Conservation (phyloP, 2,329 filamentous ascomycete genomes). For the Pezicula carpinea region DNA sequence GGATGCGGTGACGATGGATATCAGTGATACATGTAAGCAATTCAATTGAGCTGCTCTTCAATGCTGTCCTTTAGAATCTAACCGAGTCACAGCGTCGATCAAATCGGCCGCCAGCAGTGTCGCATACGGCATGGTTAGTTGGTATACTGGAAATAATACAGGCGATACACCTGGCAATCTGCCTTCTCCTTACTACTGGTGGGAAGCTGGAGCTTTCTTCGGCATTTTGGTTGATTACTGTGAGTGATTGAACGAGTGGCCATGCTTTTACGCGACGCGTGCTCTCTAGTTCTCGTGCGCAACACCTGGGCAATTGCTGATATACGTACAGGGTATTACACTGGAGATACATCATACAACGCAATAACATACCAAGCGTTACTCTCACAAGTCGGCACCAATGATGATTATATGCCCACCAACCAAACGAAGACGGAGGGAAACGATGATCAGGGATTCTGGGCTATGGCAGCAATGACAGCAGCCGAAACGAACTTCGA, state of each 20-base stretch:
- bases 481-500: constrained; percentile 62
- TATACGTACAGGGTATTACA: constrained; percentile 48
- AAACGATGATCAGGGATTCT: constrained; percentile 70
- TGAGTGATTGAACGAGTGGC: constrained; percentile 23
- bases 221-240: constrained; percentile 65
- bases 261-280: too few relatives aligned
- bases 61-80: background rate
- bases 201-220: constrained; percentile 67
- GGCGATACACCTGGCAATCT: constrained; percentile 14
- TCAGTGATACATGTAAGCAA: background rate
- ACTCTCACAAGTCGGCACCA: constrained; percentile 54
- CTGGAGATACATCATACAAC: constrained; percentile 61
- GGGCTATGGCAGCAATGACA: constrained; percentile 63
- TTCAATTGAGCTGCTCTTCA: background rate
- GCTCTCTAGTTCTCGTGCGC: too few relatives aligned
- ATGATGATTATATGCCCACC: constrained; percentile 53
- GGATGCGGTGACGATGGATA: background rate
- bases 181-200: constrained; percentile 44
- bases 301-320: too few relatives aligned
- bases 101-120: constrained; percentile 15
- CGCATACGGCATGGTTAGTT: constrained; percentile 11
- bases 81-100: constrained; percentile 15
- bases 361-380: constrained; percentile 50
- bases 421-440: constrained; percentile 56
- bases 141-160: constrained; percentile 17